Base-by-base conservation (phyloP, 306 rosid genomes). In the Comarum palustre region DNA sequence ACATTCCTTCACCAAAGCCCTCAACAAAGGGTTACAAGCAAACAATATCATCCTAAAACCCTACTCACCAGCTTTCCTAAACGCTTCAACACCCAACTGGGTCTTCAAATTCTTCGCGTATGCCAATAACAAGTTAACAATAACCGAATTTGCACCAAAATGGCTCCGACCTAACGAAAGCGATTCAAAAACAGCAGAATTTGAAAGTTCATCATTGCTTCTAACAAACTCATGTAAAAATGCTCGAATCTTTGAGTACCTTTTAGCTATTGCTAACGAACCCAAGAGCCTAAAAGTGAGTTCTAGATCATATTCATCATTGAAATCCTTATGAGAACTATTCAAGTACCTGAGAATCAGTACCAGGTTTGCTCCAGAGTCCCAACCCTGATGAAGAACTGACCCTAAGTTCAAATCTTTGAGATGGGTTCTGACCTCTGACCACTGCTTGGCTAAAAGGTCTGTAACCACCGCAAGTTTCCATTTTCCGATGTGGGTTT, bases 401-500 rank as follows among this genome's bases (percentile, higher is more conserved):
- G 62, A 24, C 19, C 55, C 68, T 48, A 92, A 83, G 60, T 66
- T 77, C 39, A 76, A 82, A 52, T 57, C 45, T 72, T 69, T 64
- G 42, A 93, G 75, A 79, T 83, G 86, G 73, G 82, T 32, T 84
- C 86, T 89, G 76, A 89, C 86, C 78, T 83, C 82, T 36, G 84
- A 82, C 96, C 97, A 90, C 59, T 86, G 95, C 79, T 89, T 81
- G 57, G 83, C 84, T 78, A 92, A 77, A 60, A 88, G 78, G 71
- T 88, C 89, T 55, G 85, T 78, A 67, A 87, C 79, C 8, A 66
- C 20, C 6, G 71, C 41, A 72, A 76, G 68, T 69, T 50, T 67
- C 50, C 86, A 76, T 45, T 72, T 41, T 55, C 64, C 25, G 70
- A 29, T 22, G 31, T 73, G 72, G 87, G 68, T 59, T 66, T 84